Evolutionary conservation across 805 yeast genomes (phyloP).

Genomic region (Wickerhamomyces silvicola): DNA sequence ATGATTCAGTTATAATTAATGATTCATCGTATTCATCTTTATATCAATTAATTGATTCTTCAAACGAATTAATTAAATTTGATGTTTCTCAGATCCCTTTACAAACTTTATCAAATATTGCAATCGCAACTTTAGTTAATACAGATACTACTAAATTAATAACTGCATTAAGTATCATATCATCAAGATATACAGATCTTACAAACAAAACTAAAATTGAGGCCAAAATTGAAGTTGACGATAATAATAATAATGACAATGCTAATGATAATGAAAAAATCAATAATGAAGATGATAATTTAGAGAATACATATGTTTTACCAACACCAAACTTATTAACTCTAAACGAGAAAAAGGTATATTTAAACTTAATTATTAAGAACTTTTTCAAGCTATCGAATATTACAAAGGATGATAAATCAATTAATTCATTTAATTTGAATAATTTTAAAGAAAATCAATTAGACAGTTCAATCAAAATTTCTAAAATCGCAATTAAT

Average conservation of each 20-base stretch:
- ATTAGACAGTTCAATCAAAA: constrained; percentile 18
- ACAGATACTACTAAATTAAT: constrained; percentile 47
- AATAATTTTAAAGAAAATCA: constrained; percentile 16
- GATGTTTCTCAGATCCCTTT: constrained; percentile 67
- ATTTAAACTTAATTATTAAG: constrained; percentile 49
- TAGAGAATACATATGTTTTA: constrained; percentile 40
- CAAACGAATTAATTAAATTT: constrained; percentile 56
- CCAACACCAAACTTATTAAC: constrained; percentile 54
- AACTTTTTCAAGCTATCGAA: constrained; percentile 49
- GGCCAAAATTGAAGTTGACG: constrained; percentile 23
- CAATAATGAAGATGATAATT: constrained; percentile 27
- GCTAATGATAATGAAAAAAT: constrained; percentile 13
- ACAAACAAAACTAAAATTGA: constrained; percentile 20
- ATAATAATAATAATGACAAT: constrained; percentile 23
- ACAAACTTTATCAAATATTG: constrained; percentile 57
- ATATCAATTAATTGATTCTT: constrained; percentile 58
- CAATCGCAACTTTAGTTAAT: constrained; percentile 55
- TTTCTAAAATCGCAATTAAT: constrained; percentile 26
- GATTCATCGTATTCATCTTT: constrained; percentile 52
- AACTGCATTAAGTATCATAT: constrained; percentile 63
- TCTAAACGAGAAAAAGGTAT: constrained; percentile 48
- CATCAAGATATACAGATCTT: constrained; percentile 54
- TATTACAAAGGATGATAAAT: constrained; percentile 16
- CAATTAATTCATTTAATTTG: constrained; percentile 12
- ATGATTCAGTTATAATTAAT: constrained; percentile 30